phyloP scores from a whole-genome alignment of 345 rosid genomes.

The Populus tremula region DNA sequence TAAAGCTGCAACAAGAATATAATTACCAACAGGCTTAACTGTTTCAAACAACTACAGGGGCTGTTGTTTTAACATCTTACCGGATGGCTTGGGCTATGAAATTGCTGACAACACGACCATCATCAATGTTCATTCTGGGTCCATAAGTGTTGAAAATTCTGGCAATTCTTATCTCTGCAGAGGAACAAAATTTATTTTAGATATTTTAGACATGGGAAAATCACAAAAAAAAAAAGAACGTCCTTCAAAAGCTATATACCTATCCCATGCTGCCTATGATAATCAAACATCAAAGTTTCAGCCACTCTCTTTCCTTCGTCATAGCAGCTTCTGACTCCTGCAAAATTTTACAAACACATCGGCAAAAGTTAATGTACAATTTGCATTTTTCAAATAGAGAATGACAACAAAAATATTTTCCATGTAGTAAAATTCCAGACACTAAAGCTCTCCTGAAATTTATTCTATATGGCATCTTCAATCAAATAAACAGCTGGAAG shows the following conservation, averaged over 20 bases:
- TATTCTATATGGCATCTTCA: background rate
- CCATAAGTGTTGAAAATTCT: conserved; percentile 95
- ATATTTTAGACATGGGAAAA: background rate
- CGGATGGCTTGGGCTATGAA: conserved; percentile 95
- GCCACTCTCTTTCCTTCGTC: conserved; percentile 97
- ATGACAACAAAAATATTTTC: too few relatives aligned
- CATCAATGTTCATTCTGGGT: conserved; percentile 94
- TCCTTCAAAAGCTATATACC: conserved; percentile 34
- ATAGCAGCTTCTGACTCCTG: conserved; percentile 93
- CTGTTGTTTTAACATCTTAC: conserved; percentile 26
- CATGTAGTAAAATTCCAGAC: too few relatives aligned
- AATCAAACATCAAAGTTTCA: conserved; percentile 91
- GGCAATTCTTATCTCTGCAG: conserved; percentile 75
- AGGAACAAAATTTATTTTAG: background rate
- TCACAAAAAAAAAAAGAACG: background rate
- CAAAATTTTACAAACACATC: background rate
- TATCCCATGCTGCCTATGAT: conserved; percentile 90
- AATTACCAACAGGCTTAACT: background rate
- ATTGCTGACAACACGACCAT: conserved; percentile 96
- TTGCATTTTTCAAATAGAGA: background rate
- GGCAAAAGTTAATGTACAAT: background rate
- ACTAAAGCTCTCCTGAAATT: background rate
- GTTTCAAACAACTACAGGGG: background rate
- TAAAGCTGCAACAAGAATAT: background rate
- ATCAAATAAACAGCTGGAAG: background rate